These are phyloP conservation scores for Sinapis alba DNA, from an alignment of 441 rosid species.

Conservation along the genomic window DNA sequence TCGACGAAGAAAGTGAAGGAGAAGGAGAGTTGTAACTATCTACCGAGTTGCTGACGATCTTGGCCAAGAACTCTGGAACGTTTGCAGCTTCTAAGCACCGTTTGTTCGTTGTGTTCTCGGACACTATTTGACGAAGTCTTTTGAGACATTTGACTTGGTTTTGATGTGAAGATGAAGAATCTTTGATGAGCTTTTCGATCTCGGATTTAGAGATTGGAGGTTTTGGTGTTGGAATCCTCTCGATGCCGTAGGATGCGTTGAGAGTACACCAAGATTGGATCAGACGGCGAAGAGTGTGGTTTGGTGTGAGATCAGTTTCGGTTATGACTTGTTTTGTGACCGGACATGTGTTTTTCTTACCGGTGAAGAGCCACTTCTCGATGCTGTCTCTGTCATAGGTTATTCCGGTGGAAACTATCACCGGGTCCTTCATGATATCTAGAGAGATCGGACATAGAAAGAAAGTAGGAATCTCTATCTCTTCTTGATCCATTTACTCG, in stretches of 20 bases:
- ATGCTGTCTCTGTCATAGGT: constrained; percentile 81
- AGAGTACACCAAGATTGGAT: constrained; percentile 92
- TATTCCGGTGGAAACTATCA: constrained; percentile 68
- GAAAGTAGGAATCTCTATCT: constrained; percentile 70
- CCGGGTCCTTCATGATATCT: constrained; percentile 87
- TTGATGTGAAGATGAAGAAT: constrained; percentile 54
- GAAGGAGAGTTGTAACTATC: constrained; percentile 36
- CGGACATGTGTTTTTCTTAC: constrained; percentile 63
- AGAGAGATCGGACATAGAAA: constrained; percentile 85
- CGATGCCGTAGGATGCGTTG: constrained; percentile 71
- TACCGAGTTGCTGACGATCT: constrained; percentile 41
- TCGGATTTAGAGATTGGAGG: constrained; percentile 61
- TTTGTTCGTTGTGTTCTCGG: constrained; percentile 56
- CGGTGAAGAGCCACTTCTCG: constrained; percentile 64
- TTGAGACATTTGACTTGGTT: constrained; percentile 56
- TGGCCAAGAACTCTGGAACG: constrained; percentile 63
- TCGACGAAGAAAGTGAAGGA: constrained; percentile 30
- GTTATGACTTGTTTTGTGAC: constrained; percentile 64
- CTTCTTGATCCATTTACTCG: constrained; percentile 58
- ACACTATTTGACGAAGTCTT: constrained; percentile 57
- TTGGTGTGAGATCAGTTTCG: constrained; percentile 75
- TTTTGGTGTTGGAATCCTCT: constrained; percentile 82
- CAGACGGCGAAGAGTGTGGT: constrained; percentile 74
- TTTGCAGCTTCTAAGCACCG: constrained; percentile 78
- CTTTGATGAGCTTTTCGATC: constrained; percentile 55